Percentiles rank a stretch among this genome's conserved stretches.
Evolutionary conservation across 176 grass and related monocot genomes (phyloP).

Genomic region (Hordeum vulgare): DNA sequence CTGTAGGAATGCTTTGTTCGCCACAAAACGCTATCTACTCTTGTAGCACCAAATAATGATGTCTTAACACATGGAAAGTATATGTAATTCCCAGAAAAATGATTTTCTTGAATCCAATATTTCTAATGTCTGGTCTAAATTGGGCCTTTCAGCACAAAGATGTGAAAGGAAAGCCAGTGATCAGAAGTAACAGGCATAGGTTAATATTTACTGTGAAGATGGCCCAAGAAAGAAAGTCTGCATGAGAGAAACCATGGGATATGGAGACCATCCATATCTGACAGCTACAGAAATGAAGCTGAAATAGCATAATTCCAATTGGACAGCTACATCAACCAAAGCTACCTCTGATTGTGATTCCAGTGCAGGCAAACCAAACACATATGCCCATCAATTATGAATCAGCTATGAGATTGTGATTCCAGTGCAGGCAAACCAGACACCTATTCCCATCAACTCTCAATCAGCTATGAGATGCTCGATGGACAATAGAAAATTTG

Average conservation of each 20-base stretch:
- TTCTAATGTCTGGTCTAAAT: not conserved
- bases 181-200: not conserved
- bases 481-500: too few relatives aligned
- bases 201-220: slow-evolving; percentile 3
- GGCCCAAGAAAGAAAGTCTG: not conserved
- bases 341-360: not conserved
- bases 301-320: not conserved
- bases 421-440: not conserved
- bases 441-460: not conserved
- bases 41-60: not conserved
- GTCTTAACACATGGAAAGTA: not conserved
- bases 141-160: not conserved
- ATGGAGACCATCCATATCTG: not conserved
- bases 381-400: too few relatives aligned
- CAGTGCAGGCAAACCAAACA: not conserved
- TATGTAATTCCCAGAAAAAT: not conserved
- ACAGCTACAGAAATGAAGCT: not conserved
- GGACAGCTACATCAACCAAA: not conserved
- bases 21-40: not conserved
- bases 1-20: not conserved
- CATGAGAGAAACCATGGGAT: not conserved
- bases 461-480: too few relatives aligned
- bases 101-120: not conserved
- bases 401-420: not conserved
- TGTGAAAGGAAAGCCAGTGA: not conserved